phyloP scores from a whole-genome alignment of 306 rosid species.

The Gastrolobium villosum region DNA sequence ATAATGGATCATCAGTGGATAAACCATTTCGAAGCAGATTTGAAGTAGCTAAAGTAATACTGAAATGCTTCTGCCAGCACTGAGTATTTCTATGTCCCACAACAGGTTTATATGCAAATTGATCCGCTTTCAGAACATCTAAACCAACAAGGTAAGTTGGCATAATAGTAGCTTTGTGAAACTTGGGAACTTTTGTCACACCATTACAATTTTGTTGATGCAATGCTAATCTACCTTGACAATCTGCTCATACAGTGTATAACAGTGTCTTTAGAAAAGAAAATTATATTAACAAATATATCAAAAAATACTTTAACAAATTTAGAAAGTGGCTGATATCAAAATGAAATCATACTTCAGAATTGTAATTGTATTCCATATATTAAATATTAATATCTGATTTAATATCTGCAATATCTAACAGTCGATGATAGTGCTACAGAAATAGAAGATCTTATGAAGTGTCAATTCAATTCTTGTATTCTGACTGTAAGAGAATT shows the following conservation, averaged over 20 bases:
- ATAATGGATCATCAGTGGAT: slow-evolving; percentile 57
- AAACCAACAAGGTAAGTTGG: slow-evolving; percentile 86
- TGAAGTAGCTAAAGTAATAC: slow-evolving; percentile 70
- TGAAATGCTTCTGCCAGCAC: slow-evolving; percentile 83
- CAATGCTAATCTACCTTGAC: slow-evolving; percentile 54
- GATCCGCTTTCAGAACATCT: slow-evolving; percentile 74
- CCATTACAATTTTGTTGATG: slow-evolving; percentile 51
- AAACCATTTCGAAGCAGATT: slow-evolving; percentile 65
- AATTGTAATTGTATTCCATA: not conserved
- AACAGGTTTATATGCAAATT: slow-evolving; percentile 60
- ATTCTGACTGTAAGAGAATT: slow-evolving; percentile 35
- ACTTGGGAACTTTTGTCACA: slow-evolving; percentile 56
- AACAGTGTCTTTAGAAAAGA: slow-evolving; percentile 37
- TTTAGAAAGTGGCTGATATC: slow-evolving; percentile 9
- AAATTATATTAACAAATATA: slow-evolving; percentile 29
- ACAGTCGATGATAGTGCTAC: slow-evolving; percentile 23
- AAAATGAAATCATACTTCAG: slow-evolving; percentile 9
- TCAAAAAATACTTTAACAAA: not conserved
- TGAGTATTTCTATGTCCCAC: slow-evolving; percentile 62
- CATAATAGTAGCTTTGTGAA: slow-evolving; percentile 51
- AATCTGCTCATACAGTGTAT: slow-evolving; percentile 55
- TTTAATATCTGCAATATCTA: slow-evolving; percentile 19
- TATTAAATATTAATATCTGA: slow-evolving; percentile 25
- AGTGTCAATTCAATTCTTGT: not conserved
- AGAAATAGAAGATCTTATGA: not conserved